Evolutionary conservation across 345 rosid species (phyloP), one percentile per base, ranked within the genome.

Genomic region (Salix viminalis): DNA sequence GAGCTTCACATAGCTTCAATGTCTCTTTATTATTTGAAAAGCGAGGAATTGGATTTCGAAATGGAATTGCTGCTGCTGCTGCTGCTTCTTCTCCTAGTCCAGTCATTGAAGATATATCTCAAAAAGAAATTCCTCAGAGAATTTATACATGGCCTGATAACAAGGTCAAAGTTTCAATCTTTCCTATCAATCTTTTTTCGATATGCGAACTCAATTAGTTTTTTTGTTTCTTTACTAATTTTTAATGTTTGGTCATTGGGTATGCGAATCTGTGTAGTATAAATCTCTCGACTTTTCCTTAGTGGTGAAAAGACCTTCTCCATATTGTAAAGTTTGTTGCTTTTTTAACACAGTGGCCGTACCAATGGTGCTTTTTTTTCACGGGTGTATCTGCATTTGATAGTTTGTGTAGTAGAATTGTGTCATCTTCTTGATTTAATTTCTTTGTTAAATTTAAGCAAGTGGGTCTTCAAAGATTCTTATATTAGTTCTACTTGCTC

Each of bases 131-230:
- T 16, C 64, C 70, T 1, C 80, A 83, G 0, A 79, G 76, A 61
- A 48, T 68, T 21, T 89, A 84, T 77, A 32, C 80, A 4, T 91
- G 95, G 95, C 89, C 89, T 19, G 81, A 84, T 75, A 84, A 69
- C 32, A 86, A 83, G 89, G 89, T 88, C 5, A 12, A 46, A 46
- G 50, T 46, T 14, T 66, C 0, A 24, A 23, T 54, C 24, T 23
- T 50, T 58, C 13, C 13, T 1, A 26, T 5, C 5, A 3, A 11
- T 52, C 16, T 16, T 34, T 18, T 64, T 24, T 18, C 18, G 48
- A 14, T 37, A 71, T 4, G 24, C 16, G 14, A 13, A 46, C 14
- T 71, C 67, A 64, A 13, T 28, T 46, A 42, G 24, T 19, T 13
- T 77, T 14, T 30, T 39, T 23, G n/a, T 39, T 2, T 2, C 1